Percentiles rank a stretch among this genome's conserved stretches.
Evolutionary conservation across 306 rosid genomes (phyloP).

Genomic region (Dalbergia cultrata): DNA sequence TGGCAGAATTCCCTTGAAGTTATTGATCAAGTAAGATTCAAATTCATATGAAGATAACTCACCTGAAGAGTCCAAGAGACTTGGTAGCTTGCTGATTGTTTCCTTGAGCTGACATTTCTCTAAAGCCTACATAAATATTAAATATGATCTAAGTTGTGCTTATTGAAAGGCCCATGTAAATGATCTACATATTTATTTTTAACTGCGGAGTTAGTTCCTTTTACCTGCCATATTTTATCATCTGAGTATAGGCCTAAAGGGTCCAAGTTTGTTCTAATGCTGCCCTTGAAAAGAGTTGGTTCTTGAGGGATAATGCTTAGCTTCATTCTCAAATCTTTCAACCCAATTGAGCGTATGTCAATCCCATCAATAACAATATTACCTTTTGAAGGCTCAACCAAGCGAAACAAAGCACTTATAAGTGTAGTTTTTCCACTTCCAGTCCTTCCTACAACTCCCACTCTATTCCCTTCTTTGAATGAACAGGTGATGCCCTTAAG

Average conservation of each 20-base stretch:
- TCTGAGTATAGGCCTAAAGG: constrained; percentile 80
- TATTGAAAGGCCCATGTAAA: background rate
- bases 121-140: constrained; percentile 59
- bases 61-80: constrained; percentile 76
- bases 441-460: constrained; percentile 90
- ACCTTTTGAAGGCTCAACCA: constrained; percentile 79
- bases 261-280: constrained; percentile 80
- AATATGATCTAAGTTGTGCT: constrained; percentile 1
- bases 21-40: background rate
- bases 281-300: constrained; percentile 86
- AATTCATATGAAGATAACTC: constrained; percentile 35
- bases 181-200: background rate
- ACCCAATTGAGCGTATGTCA: constrained; percentile 73
- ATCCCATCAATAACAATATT: constrained; percentile 67
- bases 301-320: constrained; percentile 91
- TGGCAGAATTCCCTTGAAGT: background rate
- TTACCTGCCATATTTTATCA: constrained; percentile 83
- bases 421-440: constrained; percentile 88
- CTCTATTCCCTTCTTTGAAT: constrained; percentile 69
- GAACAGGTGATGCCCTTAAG: constrained; percentile 81
- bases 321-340: constrained; percentile 76
- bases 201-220: constrained; percentile 6
- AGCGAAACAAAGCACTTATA: constrained; percentile 81
- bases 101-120: constrained; percentile 84
- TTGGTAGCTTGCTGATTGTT: constrained; percentile 63